Evolutionary conservation across 2,329 filamentous ascomycete species (phyloP), one percentile per base, ranked within the genome.

Genomic region (Ceratocystis harringtonii): DNA sequence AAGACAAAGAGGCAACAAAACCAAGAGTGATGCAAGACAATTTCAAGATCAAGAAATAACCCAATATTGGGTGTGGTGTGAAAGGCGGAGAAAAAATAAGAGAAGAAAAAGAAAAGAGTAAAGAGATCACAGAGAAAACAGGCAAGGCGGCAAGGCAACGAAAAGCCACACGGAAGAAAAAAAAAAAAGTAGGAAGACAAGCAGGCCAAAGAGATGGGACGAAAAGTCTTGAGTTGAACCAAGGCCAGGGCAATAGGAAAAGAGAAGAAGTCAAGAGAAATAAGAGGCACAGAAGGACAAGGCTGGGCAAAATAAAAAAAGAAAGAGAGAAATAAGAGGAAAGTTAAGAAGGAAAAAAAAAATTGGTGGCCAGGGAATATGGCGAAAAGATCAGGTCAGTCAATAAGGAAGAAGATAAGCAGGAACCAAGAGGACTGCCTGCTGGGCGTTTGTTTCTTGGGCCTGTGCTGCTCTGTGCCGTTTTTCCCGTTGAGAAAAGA

Each of bases 61-160:
- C 15, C 19, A 62, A 62, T 22, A 45, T 45, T 7, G 36, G 32
- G 57, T 4, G 41, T n/a, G 43, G 43, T n/a, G 60, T 44, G 36
- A 44, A 44, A 44, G 36, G 28, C 22, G 60, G 60, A 44, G 60
- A 44, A 44, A 44, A 45, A 30, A 48, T 30, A 62, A n/a, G 12
- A 45, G 19, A 22, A 12, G 12, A 30, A 30, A 36, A 62, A 43
- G 15, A 62, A 28, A 45, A 44, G 41, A 62, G 36, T 28, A 43
- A 45, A 44, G 60, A 62, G 36, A 45, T 28, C 36, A 62, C 19
- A 48, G 60, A 44, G 36, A 61, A 43, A 58, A 58, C 55, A 58
- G 55, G 55, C 55, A 58, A 57, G 52, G 52, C 52, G 52, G 28
- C 52, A 57, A 58, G 55, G 55, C 28, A 58, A 19, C 55, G 55